Evolutionary conservation across 2,329 filamentous ascomycete genomes (phyloP).

Genomic region (Eurotiales sp.): DNA sequence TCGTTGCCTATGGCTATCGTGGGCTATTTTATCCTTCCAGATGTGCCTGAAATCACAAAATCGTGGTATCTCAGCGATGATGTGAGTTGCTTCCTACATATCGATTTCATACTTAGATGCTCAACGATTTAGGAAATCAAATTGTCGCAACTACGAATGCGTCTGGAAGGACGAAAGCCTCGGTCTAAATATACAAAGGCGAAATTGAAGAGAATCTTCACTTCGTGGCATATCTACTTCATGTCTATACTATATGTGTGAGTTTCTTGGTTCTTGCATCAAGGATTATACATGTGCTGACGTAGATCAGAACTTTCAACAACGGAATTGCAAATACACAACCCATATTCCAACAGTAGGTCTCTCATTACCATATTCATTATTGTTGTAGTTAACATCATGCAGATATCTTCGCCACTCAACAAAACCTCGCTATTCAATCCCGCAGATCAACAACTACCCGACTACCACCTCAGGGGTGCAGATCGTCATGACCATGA

Average conservation of each 20-base stretch:
- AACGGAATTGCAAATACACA: conserved; percentile 53
- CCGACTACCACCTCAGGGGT: conserved; percentile 58
- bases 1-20: conserved; percentile 50
- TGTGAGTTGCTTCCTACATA: conserved; percentile 19
- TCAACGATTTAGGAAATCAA: conserved; percentile 35
- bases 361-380: not conserved
- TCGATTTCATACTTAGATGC: not conserved
- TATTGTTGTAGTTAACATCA: too few relatives aligned
- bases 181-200: conserved; percentile 45
- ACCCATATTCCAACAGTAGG: conserved; percentile 53
- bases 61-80: conserved; percentile 47
- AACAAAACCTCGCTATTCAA: conserved; percentile 42
- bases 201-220: conserved; percentile 59
- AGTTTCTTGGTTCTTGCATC: conserved; percentile 12
- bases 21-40: conserved; percentile 49
- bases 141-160: conserved; percentile 49
- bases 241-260: conserved; percentile 57
- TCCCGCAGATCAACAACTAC: conserved; percentile 49
- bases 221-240: conserved; percentile 62
- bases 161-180: conserved; percentile 46
- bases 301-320: conserved; percentile 50
- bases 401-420: conserved; percentile 24
- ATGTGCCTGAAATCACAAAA: conserved; percentile 49
- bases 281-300: not conserved
- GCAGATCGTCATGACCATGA: conserved; percentile 56